phyloP scores from a whole-genome alignment of 1,139 yeast species.

The Hemisphaericaspora subhashii region DNA sequence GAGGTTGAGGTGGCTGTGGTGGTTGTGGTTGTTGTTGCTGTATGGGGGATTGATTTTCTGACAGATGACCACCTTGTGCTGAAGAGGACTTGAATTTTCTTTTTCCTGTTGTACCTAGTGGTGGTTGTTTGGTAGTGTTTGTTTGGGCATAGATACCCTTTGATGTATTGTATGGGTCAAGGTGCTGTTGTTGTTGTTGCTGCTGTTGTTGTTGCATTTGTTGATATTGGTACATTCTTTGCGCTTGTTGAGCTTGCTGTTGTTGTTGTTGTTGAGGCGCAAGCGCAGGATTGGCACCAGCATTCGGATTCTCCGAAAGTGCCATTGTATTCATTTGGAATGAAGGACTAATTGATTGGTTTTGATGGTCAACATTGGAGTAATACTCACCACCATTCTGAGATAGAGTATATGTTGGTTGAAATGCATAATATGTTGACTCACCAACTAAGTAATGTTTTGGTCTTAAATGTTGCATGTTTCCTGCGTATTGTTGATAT shows the following conservation, averaged over 20 bases:
- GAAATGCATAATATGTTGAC: slow-evolving; percentile 14
- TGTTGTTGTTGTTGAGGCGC: slow-evolving; percentile 7
- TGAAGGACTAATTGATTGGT: slow-evolving; percentile 11
- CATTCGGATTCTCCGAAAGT: slow-evolving; percentile 10
- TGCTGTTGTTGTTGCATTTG: slow-evolving; percentile 7
- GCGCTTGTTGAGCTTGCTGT: slow-evolving; percentile 7
- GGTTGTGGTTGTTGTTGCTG: slow-evolving; percentile 1
- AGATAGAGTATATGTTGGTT: slow-evolving; percentile 13
- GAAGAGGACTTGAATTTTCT: neutral
- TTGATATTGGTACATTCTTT: slow-evolving; percentile 7
- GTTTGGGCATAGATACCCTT: neutral
- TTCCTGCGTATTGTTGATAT: slow-evolving; percentile 8
- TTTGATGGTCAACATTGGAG: slow-evolving; percentile 9
- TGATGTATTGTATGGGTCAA: neutral
- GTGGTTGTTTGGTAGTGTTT: neutral
- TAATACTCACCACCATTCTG: slow-evolving; percentile 12
- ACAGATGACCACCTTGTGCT: neutral
- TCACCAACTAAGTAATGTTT: slow-evolving; percentile 16
- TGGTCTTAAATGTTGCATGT: slow-evolving; percentile 9
- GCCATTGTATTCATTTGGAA: slow-evolving; percentile 11
- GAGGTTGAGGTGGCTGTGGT: slow-evolving; percentile 4
- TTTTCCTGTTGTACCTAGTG: neutral
- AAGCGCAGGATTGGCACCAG: neutral
- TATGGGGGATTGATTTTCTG: neutral
- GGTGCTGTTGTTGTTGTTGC: slow-evolving; percentile 7